These are phyloP conservation scores for Hygrocybe punicea DNA, from an alignment of 768 basidiomycete genomes.

Conservation along the genomic window DNA sequence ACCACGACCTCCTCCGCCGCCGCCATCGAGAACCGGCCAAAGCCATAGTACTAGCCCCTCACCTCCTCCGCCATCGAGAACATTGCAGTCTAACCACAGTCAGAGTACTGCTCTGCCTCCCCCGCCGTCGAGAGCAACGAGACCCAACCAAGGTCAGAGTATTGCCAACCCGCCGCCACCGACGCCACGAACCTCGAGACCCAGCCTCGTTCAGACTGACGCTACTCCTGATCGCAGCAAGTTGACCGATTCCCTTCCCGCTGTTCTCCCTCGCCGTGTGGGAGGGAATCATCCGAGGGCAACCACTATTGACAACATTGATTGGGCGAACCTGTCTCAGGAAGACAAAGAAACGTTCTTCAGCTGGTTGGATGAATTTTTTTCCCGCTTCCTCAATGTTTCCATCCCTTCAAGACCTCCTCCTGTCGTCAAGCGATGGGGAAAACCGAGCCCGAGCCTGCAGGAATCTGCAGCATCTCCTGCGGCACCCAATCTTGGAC, in stretches of 20 bases:
- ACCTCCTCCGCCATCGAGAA: neutral
- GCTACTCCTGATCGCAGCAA: neutral
- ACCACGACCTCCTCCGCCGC: slow-evolving; percentile 50
- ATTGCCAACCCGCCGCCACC: neutral
- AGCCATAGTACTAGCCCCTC: neutral
- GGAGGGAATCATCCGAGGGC: neutral
- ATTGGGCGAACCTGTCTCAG: slow-evolving; percentile 65
- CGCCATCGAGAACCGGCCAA: slow-evolving; percentile 38
- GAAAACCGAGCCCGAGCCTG: neutral
- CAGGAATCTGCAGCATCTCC: neutral
- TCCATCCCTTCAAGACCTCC: neutral
- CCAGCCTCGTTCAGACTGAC: neutral
- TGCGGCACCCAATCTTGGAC: neutral
- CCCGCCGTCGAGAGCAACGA: slow-evolving; percentile 38
- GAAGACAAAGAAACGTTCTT: slow-evolving; percentile 75
- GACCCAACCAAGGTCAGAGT: neutral
- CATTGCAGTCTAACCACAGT: neutral
- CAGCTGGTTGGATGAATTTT: slow-evolving; percentile 79
- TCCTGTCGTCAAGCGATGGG: neutral
- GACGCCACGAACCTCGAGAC: neutral
- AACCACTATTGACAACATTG: slow-evolving; percentile 37
- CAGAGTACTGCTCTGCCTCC: slow-evolving; percentile 40
- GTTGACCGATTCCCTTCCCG: neutral
- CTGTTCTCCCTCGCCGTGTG: neutral
- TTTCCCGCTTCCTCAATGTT: slow-evolving; percentile 45